A percentile compares a stretch with the other conserved stretches of the same genome.
phyloP scores from a whole-genome alignment of 306 rosid species.

The Quercus gilva region DNA sequence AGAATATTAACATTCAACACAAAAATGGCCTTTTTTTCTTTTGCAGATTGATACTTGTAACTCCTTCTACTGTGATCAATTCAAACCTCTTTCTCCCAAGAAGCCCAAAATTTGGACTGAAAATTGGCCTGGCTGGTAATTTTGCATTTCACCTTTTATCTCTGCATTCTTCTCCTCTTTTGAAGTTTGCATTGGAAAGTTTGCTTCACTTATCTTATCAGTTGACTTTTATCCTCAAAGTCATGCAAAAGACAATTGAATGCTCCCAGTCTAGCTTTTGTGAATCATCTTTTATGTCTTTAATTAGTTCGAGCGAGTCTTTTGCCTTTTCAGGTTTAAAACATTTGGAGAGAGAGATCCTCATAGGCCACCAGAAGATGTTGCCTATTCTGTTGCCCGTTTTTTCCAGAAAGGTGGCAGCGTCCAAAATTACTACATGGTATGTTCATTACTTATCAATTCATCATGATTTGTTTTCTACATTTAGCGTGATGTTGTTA shows the following conservation, averaged over 20 bases:
- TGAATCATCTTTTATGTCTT: constrained; percentile 11
- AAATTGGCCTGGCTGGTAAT: constrained; percentile 98
- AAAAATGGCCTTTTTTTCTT: constrained; percentile 25
- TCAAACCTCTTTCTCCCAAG: constrained; percentile 75
- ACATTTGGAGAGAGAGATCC: constrained; percentile 94
- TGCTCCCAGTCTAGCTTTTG: constrained; percentile 14
- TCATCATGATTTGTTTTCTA: not conserved
- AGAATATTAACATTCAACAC: not conserved
- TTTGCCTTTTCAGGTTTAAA: constrained; percentile 64
- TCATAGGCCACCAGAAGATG: constrained; percentile 91
- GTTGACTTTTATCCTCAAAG: not conserved
- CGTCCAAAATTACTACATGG: constrained; percentile 94
- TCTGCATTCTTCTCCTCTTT: constrained; percentile 10
- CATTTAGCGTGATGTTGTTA: not conserved
- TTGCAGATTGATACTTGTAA: constrained; percentile 92
- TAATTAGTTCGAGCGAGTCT: constrained; percentile 15
- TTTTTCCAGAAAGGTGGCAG: constrained; percentile 98
- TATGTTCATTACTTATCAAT: constrained; percentile 20
- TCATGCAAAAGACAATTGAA: not conserved
- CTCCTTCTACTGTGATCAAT: constrained; percentile 85
- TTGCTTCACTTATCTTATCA: not conserved
- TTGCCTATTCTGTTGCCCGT: constrained; percentile 88
- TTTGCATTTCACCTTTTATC: constrained; percentile 20
- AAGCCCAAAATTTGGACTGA: constrained; percentile 97
- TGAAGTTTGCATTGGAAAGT: constrained; percentile 1